Conservation (phyloP, 2,329 filamentous ascomycete species). For the Sclerotiophoma versabilis region DNA sequence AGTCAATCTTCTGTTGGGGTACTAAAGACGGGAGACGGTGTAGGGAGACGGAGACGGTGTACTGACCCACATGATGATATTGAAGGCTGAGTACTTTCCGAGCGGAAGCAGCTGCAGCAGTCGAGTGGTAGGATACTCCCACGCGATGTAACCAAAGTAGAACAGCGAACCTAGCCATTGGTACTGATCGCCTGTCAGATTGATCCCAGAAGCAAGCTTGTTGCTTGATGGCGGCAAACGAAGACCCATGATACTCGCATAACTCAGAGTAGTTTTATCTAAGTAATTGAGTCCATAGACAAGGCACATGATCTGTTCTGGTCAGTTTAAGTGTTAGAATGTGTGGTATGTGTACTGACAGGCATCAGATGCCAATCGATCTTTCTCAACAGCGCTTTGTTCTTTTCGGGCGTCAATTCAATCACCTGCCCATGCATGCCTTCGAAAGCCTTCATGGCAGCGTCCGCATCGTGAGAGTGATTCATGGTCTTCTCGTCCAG, state of each 20-base stretch:
- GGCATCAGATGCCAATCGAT: slow-evolving; percentile 71
- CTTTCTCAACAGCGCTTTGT: slow-evolving; percentile 63
- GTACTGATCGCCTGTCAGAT: slow-evolving; percentile 59
- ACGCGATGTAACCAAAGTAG: slow-evolving; percentile 63
- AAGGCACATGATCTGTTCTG: slow-evolving; percentile 58
- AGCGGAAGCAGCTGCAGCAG: slow-evolving; percentile 70
- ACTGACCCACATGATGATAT: slow-evolving; percentile 26
- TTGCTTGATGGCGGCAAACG: slow-evolving; percentile 41
- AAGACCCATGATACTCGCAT: slow-evolving; percentile 60
- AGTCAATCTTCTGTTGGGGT: slow-evolving; percentile 3
- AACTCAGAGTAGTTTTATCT: slow-evolving; percentile 55
- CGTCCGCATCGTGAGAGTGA: slow-evolving; percentile 66
- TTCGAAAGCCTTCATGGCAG: slow-evolving; percentile 65
- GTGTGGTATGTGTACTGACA: slow-evolving; percentile 26
- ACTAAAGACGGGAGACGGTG: background rate
- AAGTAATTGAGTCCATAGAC: slow-evolving; percentile 67
- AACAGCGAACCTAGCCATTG: slow-evolving; percentile 61
- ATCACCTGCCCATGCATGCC: slow-evolving; percentile 59
- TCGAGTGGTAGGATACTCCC: slow-evolving; percentile 71
- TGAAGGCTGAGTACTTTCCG: slow-evolving; percentile 64
- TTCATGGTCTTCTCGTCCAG: slow-evolving; percentile 46
- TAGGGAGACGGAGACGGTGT: background rate
- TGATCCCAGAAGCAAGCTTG: slow-evolving; percentile 50
- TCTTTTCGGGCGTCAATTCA: slow-evolving; percentile 63
- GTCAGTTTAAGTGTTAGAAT: background rate